Conservation (phyloP, 2,329 filamentous ascomycete species). For the Penicillium expansum region DNA sequence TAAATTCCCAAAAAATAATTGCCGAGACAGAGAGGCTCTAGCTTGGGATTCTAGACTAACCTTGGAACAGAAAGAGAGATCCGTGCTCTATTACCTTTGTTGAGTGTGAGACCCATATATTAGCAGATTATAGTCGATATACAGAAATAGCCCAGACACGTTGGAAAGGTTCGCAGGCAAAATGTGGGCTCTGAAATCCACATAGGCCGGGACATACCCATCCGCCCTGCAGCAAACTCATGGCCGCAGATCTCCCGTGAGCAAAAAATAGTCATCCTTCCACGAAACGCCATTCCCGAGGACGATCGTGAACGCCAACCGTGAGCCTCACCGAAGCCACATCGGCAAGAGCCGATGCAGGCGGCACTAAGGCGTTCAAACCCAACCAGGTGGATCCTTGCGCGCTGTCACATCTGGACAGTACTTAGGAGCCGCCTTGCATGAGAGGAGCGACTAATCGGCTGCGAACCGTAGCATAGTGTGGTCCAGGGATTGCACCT, state of each 20-base stretch:
- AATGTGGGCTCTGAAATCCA: background rate
- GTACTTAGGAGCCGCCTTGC: slow-evolving; percentile 19
- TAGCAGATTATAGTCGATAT: background rate
- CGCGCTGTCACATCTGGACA: slow-evolving; percentile 22
- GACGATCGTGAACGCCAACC: slow-evolving; percentile 14
- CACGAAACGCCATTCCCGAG: slow-evolving; percentile 7
- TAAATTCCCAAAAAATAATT: background rate
- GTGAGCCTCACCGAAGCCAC: slow-evolving; percentile 21
- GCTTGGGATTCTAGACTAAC: background rate
- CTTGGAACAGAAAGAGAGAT: background rate
- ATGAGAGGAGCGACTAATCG: slow-evolving; percentile 24
- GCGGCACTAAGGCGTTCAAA: slow-evolving; percentile 19
- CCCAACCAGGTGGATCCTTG: slow-evolving; percentile 20
- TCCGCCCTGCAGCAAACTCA: slow-evolving; percentile 6
- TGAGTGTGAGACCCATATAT: background rate
- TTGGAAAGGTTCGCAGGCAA: background rate
- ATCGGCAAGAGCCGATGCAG: slow-evolving; percentile 24
- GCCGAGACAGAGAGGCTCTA: background rate
- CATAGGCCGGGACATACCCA: background rate
- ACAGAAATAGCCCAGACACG: background rate
- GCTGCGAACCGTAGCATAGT: slow-evolving; percentile 11
- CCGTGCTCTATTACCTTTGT: background rate
- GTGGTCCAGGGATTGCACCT: background rate
- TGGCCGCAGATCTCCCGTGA: slow-evolving; percentile 11
- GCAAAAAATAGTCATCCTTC: slow-evolving; percentile 2